Conservation (phyloP, 768 basidiomycete species). For the Lactifluus pinguis region DNA sequence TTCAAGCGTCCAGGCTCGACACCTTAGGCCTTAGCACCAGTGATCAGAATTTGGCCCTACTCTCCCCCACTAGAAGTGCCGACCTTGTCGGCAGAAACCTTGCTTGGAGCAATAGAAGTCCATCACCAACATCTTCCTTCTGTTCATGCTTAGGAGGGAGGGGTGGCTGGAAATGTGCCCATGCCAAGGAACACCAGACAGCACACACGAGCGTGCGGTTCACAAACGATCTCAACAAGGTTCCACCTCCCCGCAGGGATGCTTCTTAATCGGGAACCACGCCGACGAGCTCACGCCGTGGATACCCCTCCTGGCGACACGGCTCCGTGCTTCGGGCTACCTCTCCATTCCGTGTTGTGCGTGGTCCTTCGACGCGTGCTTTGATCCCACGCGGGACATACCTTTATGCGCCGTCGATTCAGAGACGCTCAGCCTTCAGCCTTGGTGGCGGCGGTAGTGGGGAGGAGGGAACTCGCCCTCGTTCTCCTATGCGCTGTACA, state of each 20-base stretch:
- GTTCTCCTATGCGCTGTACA: conserved; percentile 65
- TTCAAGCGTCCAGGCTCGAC: too few relatives aligned
- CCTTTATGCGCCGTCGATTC: conserved; percentile 22
- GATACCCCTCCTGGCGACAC: conserved; percentile 73
- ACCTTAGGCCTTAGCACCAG: too few relatives aligned
- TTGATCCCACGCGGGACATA: conserved; percentile 38
- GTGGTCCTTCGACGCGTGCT: conserved; percentile 68
- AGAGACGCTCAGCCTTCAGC: conserved; percentile 46
- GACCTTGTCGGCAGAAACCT: too few relatives aligned
- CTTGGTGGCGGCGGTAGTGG: conserved; percentile 43
- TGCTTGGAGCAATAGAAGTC: too few relatives aligned
- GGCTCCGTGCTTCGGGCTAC: conserved; percentile 54
- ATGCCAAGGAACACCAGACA: too few relatives aligned
- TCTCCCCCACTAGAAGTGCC: too few relatives aligned
- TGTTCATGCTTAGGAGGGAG: too few relatives aligned
- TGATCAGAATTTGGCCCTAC: too few relatives aligned
- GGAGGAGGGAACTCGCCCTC: conserved; percentile 26
- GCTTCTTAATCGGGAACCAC: conserved; percentile 90
- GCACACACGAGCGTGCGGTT: too few relatives aligned
- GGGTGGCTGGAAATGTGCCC: too few relatives aligned
- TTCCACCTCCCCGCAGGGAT: conserved; percentile 32
- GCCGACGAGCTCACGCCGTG: conserved; percentile 96
- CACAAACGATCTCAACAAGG: conserved; percentile 7
- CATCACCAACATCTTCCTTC: too few relatives aligned
- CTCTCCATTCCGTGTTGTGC: conserved; percentile 86